These are phyloP conservation scores for Dillenia suffruticosa DNA, from an alignment of 164 flowering plant genomes.

Conservation along the genomic window DNA sequence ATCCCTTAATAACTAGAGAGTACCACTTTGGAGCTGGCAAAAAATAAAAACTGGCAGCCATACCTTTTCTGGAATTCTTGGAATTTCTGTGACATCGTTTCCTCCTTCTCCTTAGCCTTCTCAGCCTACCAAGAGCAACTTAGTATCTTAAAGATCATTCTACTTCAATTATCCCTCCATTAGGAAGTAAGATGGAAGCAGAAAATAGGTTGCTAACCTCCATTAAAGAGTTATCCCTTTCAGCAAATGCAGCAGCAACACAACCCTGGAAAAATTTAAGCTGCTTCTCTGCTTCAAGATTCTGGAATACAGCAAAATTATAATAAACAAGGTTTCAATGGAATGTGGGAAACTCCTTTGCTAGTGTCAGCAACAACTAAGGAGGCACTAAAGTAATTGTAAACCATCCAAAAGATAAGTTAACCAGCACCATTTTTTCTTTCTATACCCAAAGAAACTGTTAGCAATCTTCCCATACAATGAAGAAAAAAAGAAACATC, in stretches of 20 bases:
- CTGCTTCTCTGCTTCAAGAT: constrained; percentile 84
- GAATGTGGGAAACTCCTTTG: too few species aligned
- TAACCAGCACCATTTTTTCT: too few species aligned
- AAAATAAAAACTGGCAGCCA: not conserved
- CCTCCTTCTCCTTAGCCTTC: constrained; percentile 88
- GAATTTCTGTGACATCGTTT: constrained; percentile 42
- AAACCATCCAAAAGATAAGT: too few species aligned
- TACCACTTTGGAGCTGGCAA: too few species aligned
- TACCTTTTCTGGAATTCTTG: constrained; percentile 56
- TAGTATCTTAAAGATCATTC: constrained; percentile 7
- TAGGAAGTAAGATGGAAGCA: not conserved
- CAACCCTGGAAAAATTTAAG: constrained; percentile 84
- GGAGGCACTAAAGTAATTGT: too few species aligned
- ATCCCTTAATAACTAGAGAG: too few species aligned
- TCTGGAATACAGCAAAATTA: constrained; percentile 36
- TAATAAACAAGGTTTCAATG: not conserved
- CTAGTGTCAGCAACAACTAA: too few species aligned
- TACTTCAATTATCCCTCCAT: not conserved
- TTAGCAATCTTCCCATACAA: too few species aligned
- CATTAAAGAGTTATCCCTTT: constrained; percentile 79
- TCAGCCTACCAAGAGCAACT: constrained; percentile 64
- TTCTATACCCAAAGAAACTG: too few species aligned
- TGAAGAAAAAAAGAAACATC: too few species aligned
- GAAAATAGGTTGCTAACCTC: constrained; percentile 47
- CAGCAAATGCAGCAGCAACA: constrained; percentile 95